Evolutionary conservation across 169 alveolate species (phyloP).

Genomic region (Prorocentrum cordatum): DNA sequence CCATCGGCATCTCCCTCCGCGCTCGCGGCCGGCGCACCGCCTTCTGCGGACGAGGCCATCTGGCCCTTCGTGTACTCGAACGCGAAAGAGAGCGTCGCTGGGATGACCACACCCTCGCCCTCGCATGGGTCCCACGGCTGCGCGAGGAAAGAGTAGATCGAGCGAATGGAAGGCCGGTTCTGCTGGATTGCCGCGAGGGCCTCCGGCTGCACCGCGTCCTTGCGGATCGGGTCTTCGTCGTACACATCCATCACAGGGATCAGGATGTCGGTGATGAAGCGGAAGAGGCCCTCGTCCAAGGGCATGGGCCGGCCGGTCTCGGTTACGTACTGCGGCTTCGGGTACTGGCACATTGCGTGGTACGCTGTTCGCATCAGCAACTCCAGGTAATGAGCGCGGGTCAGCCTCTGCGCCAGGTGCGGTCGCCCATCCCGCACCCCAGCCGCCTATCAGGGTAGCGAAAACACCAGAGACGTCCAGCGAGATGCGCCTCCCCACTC

Average conservation of each 20-base stretch:
- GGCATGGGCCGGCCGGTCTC: conserved; percentile 67
- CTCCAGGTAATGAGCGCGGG: conserved; percentile 64
- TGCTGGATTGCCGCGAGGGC: conserved; percentile 61
- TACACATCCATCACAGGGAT: conserved; percentile 70
- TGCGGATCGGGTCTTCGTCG: conserved; percentile 70
- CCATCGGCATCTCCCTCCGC: too few relatives aligned
- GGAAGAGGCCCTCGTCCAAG: conserved; percentile 54
- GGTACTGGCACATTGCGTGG: conserved; percentile 65
- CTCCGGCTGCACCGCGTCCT: conserved; percentile 69
- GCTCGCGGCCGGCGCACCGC: too few relatives aligned
- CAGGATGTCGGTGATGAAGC: conserved; percentile 69
- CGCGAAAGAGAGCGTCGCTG: too few relatives aligned
- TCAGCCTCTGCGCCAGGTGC: conserved; percentile 51
- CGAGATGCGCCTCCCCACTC: too few relatives aligned
- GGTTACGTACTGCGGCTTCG: conserved; percentile 15
- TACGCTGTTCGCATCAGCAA: conserved; percentile 55
- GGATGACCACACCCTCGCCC: conserved; percentile 33
- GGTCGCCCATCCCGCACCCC: conserved; percentile 12
- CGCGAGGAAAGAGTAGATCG: conserved; percentile 58
- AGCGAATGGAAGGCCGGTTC: conserved; percentile 48
- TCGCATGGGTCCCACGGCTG: conserved; percentile 37
- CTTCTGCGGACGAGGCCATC: too few relatives aligned
- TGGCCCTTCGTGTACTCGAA: too few relatives aligned
- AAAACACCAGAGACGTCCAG: too few relatives aligned
- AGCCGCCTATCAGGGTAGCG: too few relatives aligned